Evolutionary conservation across 2,329 filamentous ascomycete genomes (phyloP).

Genomic region (Thielaviopsis cerberus): DNA sequence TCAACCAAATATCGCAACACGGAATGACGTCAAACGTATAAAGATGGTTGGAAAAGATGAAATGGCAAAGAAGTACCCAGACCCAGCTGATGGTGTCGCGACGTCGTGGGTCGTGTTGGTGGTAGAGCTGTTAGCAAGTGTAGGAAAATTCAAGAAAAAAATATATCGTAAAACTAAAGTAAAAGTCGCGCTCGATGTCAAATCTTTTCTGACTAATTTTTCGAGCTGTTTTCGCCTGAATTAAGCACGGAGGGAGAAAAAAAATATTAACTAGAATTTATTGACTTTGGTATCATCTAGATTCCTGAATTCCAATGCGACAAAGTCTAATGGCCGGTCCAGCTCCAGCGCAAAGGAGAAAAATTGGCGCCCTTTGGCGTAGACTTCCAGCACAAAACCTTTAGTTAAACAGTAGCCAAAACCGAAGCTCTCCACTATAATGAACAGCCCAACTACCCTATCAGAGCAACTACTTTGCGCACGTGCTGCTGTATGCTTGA

Average conservation of each 20-base stretch:
- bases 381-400: too few species aligned
- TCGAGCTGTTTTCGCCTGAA: background rate
- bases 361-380: too few species aligned
- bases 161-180: background rate
- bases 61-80: background rate
- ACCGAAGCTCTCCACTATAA: background rate
- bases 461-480: background rate
- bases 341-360: background rate
- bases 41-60: background rate
- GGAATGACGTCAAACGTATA: background rate
- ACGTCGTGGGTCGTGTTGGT: background rate
- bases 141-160: background rate
- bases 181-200: background rate
- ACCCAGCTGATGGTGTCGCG: background rate
- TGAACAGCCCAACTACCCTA: background rate
- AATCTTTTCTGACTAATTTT: background rate
- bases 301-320: background rate
- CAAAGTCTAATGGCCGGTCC: background rate
- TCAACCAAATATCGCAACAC: background rate
- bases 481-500: background rate
- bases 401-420: background rate
- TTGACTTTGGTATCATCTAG: background rate
- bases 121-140: background rate
- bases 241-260: background rate
- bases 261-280: background rate